phyloP scores from a whole-genome alignment of 768 basidiomycete species.

The Cantharellus anzutake region DNA sequence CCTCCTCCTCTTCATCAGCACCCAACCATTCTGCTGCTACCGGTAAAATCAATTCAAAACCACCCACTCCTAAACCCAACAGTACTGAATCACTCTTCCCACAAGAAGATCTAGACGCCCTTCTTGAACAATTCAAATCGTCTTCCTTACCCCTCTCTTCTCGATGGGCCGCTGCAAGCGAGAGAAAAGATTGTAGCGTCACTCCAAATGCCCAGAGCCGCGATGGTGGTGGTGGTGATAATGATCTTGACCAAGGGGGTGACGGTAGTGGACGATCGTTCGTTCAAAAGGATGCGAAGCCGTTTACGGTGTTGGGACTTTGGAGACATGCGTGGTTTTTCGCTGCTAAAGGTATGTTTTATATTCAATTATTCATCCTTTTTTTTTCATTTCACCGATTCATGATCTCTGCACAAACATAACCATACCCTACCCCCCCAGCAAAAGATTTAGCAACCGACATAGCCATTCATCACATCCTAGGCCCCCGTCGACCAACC shows the following conservation, averaged over 20 bases:
- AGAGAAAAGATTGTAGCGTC: not conserved
- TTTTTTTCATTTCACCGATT: not conserved
- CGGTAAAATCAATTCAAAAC: too few relatives aligned
- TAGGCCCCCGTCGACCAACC: slow-evolving; percentile 71
- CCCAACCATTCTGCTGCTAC: too few relatives aligned
- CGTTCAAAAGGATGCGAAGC: not conserved
- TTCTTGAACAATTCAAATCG: not conserved
- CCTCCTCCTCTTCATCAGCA: too few relatives aligned
- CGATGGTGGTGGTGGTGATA: too few relatives aligned
- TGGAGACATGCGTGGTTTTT: not conserved
- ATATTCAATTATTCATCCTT: not conserved
- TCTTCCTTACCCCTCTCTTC: not conserved
- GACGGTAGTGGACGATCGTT: too few relatives aligned
- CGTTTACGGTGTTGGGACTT: not conserved
- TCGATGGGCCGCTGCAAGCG: not conserved
- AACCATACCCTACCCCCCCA: slow-evolving; percentile 8
- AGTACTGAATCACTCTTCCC: not conserved
- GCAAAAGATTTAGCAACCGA: slow-evolving; percentile 37
- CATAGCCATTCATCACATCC: slow-evolving; percentile 58
- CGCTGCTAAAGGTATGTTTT: not conserved
- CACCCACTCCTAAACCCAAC: too few relatives aligned
- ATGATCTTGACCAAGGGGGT: not conserved
- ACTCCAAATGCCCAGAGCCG: too few relatives aligned
- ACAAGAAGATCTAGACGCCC: not conserved
- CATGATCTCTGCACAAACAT: not conserved